phyloP scores from a whole-genome alignment of 1,139 yeast genomes.

The Saccharomyces pastorianus region DNA sequence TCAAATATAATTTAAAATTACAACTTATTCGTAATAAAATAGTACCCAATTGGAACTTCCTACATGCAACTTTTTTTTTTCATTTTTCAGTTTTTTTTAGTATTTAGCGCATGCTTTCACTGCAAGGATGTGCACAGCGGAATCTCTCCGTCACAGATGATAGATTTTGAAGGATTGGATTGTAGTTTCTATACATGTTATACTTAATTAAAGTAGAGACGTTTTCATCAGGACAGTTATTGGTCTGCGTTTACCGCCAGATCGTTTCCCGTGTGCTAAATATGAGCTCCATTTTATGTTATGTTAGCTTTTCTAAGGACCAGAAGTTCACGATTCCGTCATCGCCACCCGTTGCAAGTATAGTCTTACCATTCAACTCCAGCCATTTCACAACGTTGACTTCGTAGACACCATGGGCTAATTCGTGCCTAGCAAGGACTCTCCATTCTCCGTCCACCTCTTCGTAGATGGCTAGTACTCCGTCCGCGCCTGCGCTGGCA shows the following conservation, averaged over 20 bases:
- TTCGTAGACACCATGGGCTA: slow-evolving; percentile 75
- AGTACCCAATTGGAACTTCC: background rate
- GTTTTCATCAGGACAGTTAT: background rate
- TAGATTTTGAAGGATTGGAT: background rate
- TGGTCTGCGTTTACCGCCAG: background rate
- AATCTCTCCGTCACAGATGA: background rate
- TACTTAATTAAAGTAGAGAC: background rate
- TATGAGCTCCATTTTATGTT: background rate
- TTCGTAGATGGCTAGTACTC: slow-evolving; percentile 60
- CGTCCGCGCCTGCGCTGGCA: slow-evolving; percentile 85
- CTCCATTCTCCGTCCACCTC: slow-evolving; percentile 54
- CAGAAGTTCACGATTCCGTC: slow-evolving; percentile 75
- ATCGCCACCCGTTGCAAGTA: slow-evolving; percentile 65
- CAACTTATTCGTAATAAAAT: too few species aligned
- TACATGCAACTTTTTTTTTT: background rate
- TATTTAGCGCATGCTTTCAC: background rate
- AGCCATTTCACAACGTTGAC: slow-evolving; percentile 74
- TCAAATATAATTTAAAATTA: background rate
- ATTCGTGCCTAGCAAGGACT: slow-evolving; percentile 42
- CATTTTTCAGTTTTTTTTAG: background rate
- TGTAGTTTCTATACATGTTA: background rate
- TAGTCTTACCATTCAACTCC: slow-evolving; percentile 14
- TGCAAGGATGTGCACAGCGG: background rate
- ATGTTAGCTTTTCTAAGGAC: slow-evolving; percentile 27
- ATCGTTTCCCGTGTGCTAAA: background rate